Evolutionary conservation across 495 filamentous ascomycete species (phyloP).

Genomic region (Bacidia rubella): DNA sequence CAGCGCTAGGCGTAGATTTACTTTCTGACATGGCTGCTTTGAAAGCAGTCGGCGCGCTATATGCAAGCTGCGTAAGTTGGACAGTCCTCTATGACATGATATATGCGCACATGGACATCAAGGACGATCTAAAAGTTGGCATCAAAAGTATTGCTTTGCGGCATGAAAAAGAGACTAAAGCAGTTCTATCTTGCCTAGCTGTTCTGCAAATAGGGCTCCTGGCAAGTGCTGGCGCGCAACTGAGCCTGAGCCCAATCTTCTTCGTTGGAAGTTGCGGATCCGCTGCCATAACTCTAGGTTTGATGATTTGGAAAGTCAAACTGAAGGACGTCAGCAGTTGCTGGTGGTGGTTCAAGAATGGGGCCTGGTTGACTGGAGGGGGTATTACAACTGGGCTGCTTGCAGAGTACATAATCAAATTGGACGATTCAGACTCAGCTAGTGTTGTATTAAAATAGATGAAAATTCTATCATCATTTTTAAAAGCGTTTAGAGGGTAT

Average conservation of each 20-base stretch:
- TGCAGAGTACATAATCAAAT: slow-evolving; percentile 41
- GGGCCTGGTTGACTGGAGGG: slow-evolving; percentile 55
- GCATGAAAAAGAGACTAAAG: slow-evolving; percentile 79
- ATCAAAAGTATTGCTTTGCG: slow-evolving; percentile 91
- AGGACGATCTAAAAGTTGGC: slow-evolving; percentile 80
- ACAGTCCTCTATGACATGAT: slow-evolving; percentile 97
- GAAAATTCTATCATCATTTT: no score
- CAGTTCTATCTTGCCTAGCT: slow-evolving; percentile 64
- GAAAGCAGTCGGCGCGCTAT: slow-evolving; percentile 57
- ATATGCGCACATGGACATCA: slow-evolving; percentile 97
- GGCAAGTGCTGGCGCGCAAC: slow-evolving; percentile 56
- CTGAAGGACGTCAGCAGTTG: slow-evolving; percentile 74
- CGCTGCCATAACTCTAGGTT: slow-evolving; percentile 55
- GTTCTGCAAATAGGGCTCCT: slow-evolving; percentile 66
- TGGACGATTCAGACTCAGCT: neutral
- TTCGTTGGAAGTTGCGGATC: slow-evolving; percentile 77
- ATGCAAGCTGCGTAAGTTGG: slow-evolving; percentile 82
- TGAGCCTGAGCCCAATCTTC: slow-evolving; percentile 72
- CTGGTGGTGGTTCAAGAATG: slow-evolving; percentile 93
- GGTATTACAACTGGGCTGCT: slow-evolving; percentile 48
- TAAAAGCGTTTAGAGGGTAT: no score
- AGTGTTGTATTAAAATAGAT: neutral
- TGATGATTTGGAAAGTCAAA: slow-evolving; percentile 83
- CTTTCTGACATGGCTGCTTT: slow-evolving; percentile 50
- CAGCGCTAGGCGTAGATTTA: slow-evolving; percentile 75